Conservation (phyloP, 1,139 yeast species). For the Zygosaccharomyces sapae region DNA sequence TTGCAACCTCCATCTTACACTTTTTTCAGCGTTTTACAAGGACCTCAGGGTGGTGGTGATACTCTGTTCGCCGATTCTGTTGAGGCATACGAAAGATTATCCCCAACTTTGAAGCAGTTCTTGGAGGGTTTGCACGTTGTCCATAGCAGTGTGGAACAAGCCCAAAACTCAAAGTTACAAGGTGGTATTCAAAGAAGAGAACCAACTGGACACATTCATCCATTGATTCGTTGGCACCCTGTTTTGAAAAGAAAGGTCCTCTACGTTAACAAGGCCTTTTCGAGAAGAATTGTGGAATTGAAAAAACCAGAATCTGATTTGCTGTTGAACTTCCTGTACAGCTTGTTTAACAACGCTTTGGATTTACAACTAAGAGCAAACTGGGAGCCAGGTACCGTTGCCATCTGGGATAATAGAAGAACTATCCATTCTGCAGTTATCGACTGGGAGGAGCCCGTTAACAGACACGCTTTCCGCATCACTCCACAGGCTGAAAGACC, state of each 20-base stretch:
- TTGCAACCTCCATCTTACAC: conserved; percentile 68
- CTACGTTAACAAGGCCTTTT: conserved; percentile 58
- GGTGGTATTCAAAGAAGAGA: conserved; percentile 65
- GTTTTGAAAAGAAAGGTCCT: conserved; percentile 59
- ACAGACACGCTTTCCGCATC: conserved; percentile 65
- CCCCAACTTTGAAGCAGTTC: conserved; percentile 55
- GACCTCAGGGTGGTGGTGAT: conserved; percentile 71
- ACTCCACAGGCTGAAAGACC: conserved; percentile 49
- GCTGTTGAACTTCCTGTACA: conserved; percentile 50
- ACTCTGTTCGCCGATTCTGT: conserved; percentile 61
- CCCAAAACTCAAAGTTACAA: conserved; percentile 47
- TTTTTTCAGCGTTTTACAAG: conserved; percentile 55
- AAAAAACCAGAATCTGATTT: conserved; percentile 63
- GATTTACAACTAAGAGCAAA: conserved; percentile 55
- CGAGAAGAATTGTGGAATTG: conserved; percentile 58
- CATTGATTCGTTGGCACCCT: conserved; percentile 66
- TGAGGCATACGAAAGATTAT: conserved; percentile 65
- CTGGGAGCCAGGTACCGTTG: conserved; percentile 61
- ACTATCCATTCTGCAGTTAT: conserved; percentile 59
- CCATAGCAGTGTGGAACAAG: conserved; percentile 70
- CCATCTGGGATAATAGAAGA: conserved; percentile 69
- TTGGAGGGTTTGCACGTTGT: conserved; percentile 56
- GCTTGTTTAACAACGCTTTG: conserved; percentile 48
- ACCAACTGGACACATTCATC: conserved; percentile 59
- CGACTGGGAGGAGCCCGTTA: conserved; percentile 55